Base-by-base conservation (phyloP, 2,329 filamentous ascomycete genomes). In the Trichoderma aggressivum region DNA sequence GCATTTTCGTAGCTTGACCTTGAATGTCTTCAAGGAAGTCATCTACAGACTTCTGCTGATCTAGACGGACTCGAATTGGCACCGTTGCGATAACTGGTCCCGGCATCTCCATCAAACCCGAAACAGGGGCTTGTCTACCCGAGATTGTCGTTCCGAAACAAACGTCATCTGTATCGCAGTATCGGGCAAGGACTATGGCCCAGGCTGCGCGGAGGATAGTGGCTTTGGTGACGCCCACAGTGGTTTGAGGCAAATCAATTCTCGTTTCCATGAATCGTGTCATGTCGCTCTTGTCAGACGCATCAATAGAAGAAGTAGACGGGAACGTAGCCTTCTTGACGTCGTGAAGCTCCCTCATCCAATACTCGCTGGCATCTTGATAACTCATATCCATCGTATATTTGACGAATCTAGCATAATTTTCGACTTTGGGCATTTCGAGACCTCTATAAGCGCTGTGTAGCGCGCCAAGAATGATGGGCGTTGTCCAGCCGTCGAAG, bases 171-270 rank as follows among this genome's bases (percentile, higher is more conserved):
- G 73, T 79, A 71, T 50, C 78, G 72, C 82, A 78, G 66, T 83
- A 82, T 2, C 80, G 73, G 0, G 79, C 78, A 1, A 82, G 77
- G 6, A 83, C 76, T 7, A 86, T 60, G 1, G 76, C 71, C 75
- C 76, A 77, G 3, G 78, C 77, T 3, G 77, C 76, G 2, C 78
- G 74, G 8, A 78, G 66, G 6, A 78, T 61, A 3, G 74, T 76
- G 0, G 77, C 73, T 11, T 74, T 50, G 0, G 76, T 77, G 28
- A 75, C 63, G 1, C 36, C 26, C 0, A 32, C n/a, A 26, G 7
- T 14, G 4, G 21, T 28, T 1, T 39, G 36, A 2, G 55, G 63
- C 11, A 71, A 43, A n/a, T 61, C 24, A 24, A 71, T 71, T 16
- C 63, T 67, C 6, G 70, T 68, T 30, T 71, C 55, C 53, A 71